Conservation (phyloP, 352 stramenopile genomes). For the Albugo candida region DNA sequence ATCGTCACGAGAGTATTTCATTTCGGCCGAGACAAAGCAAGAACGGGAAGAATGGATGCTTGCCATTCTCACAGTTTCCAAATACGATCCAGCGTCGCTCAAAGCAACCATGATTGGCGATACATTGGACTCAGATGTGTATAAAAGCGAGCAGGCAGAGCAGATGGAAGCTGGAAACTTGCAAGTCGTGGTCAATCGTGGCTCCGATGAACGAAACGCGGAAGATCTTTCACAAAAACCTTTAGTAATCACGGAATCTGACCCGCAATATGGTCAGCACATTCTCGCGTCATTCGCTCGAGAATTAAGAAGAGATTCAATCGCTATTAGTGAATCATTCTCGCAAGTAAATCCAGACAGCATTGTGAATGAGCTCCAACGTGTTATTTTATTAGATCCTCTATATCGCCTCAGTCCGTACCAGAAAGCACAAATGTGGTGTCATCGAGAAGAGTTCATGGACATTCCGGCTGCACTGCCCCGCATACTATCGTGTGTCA, state of each 20-base stretch:
- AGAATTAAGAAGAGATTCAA: constrained; percentile 34
- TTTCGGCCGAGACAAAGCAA: constrained; percentile 73
- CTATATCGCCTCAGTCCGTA: constrained; percentile 63
- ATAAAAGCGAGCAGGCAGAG: constrained; percentile 2
- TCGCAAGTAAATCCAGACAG: constrained; percentile 22
- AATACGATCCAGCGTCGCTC: constrained; percentile 18
- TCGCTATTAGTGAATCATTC: constrained; percentile 20
- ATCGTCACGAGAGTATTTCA: constrained; percentile 65
- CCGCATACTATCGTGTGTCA: constrained; percentile 58
- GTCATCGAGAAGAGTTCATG: constrained; percentile 58
- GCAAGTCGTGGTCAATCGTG: too few relatives aligned
- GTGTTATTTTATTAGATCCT: constrained; percentile 62
- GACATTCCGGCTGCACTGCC: constrained; percentile 48
- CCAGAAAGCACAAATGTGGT: constrained; percentile 70
- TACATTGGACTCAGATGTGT: neutral
- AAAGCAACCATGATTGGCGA: constrained; percentile 2
- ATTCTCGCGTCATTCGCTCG: constrained; percentile 21
- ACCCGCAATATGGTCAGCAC: constrained; percentile 33
- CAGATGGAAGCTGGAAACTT: neutral
- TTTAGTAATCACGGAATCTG: constrained; percentile 16
- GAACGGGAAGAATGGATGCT: constrained; percentile 81
- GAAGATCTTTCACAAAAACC: constrained; percentile 6
- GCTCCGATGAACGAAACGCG: neutral
- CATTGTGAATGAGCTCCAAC: constrained; percentile 41
- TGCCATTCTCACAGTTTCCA: constrained; percentile 57